Percentiles rank a stretch among this genome's conserved stretches.
Conservation (phyloP, 805 yeast species). For the Cyberlindnera nakhonratchasimensis region DNA sequence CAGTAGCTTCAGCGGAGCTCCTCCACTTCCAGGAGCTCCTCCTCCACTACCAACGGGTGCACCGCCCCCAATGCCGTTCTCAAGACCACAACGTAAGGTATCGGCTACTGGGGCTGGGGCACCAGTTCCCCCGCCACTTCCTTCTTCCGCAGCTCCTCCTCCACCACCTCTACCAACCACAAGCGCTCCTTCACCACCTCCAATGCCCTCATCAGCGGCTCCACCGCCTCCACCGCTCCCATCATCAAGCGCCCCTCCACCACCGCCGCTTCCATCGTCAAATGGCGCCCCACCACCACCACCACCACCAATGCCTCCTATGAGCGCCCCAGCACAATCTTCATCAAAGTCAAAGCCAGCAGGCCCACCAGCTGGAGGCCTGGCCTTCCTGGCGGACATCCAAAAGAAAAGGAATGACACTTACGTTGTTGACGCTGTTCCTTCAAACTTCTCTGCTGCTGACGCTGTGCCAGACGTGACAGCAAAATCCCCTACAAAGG, state of each 20-base stretch:
- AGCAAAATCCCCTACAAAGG: conserved; percentile 23
- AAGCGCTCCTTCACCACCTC: conserved; percentile 32
- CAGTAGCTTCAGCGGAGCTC: conserved; percentile 5
- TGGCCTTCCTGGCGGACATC: conserved; percentile 59
- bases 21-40: conserved; percentile 9
- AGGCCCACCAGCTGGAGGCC: conserved; percentile 33
- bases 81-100: conserved; percentile 23
- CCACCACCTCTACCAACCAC: conserved; percentile 29
- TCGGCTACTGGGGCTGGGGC: conserved; percentile 15
- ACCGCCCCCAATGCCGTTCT: conserved; percentile 30
- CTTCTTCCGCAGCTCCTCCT: conserved; percentile 20
- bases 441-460: conserved; percentile 26
- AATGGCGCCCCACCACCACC: conserved; percentile 35
- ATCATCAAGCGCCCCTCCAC: conserved; percentile 29
- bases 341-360: conserved; percentile 21
- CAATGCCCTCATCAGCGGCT: conserved; percentile 22
- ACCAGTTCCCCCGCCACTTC: conserved; percentile 29
- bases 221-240: conserved; percentile 12
- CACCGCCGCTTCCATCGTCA: conserved; percentile 25
- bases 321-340: conserved; percentile 7
- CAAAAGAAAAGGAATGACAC: conserved; percentile 52
- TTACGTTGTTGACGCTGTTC: conserved; percentile 42
- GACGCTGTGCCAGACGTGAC: conserved; percentile 22
- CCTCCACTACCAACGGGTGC: conserved; percentile 29
- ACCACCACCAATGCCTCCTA: conserved; percentile 29